Base-by-base conservation (phyloP, 495 filamentous ascomycete species). In the Cercophora scortea region DNA sequence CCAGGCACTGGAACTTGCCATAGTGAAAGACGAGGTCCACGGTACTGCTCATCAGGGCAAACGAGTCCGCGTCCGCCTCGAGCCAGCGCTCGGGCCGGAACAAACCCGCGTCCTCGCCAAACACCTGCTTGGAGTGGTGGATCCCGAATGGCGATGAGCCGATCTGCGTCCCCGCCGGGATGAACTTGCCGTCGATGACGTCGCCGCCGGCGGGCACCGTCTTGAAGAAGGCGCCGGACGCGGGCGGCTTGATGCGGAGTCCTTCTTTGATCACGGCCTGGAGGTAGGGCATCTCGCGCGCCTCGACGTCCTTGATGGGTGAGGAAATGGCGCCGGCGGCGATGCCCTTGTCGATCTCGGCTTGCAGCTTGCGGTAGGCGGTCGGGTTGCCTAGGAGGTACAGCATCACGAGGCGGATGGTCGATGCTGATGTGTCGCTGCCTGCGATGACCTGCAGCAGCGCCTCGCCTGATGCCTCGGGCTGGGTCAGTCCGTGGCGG, bases 361-460 rank as follows among this genome's bases (percentile, higher is more conserved):
- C 61, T 68, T 82, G 74, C 48, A 87, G 66, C 32, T 69, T 73
- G 10, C 69, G 61, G 55, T 82, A 83, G 0, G 71, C 67, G 0
- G 49, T 40, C 1, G 65, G 63, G 35, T 71, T 63, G 13, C 63
- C 59, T 8, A 83, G 57, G 34, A 86, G 61, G 54, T 79, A 75
- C 34, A 73, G 60, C 47, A 85, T 65, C 42, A 79, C 65, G 2
- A 67, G 71, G 45, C 75, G 74, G 55, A 86, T 75, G 11, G 76
- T 72, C 1, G 79, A 81, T 0, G 79, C 77, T 0, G 81, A 82
- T 13, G 83, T 85, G 51, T 87, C 84, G 6, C 79, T 76, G 7
- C 82, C 83, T 0, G 84, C 84, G 4, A 84, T 63, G 33, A 71
- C 69, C 55, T 74, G 69, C 15, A 77, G 59, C 13, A 71, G 49